Evolutionary conservation across 2,329 filamentous ascomycete genomes (phyloP).

Genomic region (Fusarium sp.): DNA sequence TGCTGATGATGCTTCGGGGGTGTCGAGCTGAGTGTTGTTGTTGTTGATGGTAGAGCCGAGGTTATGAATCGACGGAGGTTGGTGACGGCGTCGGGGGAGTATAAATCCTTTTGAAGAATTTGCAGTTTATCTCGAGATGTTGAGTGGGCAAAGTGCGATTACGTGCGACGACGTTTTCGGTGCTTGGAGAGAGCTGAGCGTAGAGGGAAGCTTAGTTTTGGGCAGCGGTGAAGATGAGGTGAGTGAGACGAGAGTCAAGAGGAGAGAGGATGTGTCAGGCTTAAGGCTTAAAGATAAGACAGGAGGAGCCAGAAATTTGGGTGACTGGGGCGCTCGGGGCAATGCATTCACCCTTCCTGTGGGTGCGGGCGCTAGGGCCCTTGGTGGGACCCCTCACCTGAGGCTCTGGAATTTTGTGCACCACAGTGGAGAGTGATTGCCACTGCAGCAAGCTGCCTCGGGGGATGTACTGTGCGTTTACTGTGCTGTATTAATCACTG

Average conservation of each 20-base stretch:
- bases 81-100: conserved; percentile 14
- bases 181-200: conserved; percentile 3
- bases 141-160: conserved; percentile 1
- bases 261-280: conserved; percentile 7
- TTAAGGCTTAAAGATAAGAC: conserved; percentile 6
- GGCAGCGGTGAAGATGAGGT: conserved; percentile 38
- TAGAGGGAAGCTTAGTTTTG: conserved; percentile 27
- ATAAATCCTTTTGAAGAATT: conserved; percentile 17
- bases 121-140: conserved; percentile 10
- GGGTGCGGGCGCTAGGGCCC: conserved; percentile 11
- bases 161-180: conserved; percentile 19
- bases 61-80: conserved; percentile 26
- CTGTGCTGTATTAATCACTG: too few species aligned
- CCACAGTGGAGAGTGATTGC: conserved; percentile 31
- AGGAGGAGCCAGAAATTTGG: conserved; percentile 33
- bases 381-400: conserved; percentile 40
- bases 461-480: too few species aligned
- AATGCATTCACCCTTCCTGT: conserved; percentile 5
- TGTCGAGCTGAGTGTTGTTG: conserved; percentile 36
- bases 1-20: conserved; percentile 46
- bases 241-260: not conserved
- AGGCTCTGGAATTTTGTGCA: conserved; percentile 39
- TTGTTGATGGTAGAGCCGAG: conserved; percentile 11
- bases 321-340: conserved; percentile 32
- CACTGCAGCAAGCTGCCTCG: conserved; percentile 14